Evolutionary conservation across 2,329 filamentous ascomycete species (phyloP).

Genomic region (Incumbomyces delicatus): DNA sequence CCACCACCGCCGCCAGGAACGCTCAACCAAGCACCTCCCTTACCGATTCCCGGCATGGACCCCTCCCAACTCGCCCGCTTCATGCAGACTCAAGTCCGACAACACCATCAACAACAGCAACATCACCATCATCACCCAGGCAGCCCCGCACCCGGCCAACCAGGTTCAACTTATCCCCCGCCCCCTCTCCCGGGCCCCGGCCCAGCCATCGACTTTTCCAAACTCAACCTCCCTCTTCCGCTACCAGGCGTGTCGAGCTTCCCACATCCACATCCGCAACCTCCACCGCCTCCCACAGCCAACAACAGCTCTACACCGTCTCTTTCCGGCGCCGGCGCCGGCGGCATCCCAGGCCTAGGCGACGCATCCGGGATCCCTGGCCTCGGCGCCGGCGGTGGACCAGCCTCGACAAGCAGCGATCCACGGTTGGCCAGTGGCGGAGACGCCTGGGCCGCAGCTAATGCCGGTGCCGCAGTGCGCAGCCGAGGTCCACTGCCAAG

Average conservation of each 20-base stretch:
- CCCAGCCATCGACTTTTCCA: constrained; percentile 25
- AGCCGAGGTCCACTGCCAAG: constrained; percentile 64
- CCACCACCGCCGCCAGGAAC: constrained; percentile 18
- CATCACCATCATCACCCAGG: constrained; percentile 8
- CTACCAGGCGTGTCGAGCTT: constrained; percentile 34
- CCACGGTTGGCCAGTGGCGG: constrained; percentile 17
- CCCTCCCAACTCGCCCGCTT: constrained; percentile 27
- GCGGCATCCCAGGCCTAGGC: constrained; percentile 27
- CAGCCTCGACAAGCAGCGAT: constrained; percentile 28
- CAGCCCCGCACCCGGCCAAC: constrained; percentile 21
- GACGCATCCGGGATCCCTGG: constrained; percentile 27
- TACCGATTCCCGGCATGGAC: constrained; percentile 44
- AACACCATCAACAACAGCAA: constrained; percentile 22
- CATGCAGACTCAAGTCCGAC: constrained; percentile 25
- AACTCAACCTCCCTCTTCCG: constrained; percentile 20
- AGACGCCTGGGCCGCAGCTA: too few species aligned
- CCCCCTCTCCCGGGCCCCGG: constrained; percentile 15
- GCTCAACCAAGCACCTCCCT: constrained; percentile 23
- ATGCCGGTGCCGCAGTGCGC: constrained; percentile 38
- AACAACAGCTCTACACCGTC: constrained; percentile 30
- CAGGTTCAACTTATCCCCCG: constrained; percentile 34
- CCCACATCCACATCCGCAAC: too few species aligned
- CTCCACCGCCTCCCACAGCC: constrained; percentile 43
- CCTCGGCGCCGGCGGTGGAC: constrained; percentile 20
- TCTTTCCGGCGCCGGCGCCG: constrained; percentile 22